Conservation (phyloP, 306 rosid species). For the Acacia melanoxylon region DNA sequence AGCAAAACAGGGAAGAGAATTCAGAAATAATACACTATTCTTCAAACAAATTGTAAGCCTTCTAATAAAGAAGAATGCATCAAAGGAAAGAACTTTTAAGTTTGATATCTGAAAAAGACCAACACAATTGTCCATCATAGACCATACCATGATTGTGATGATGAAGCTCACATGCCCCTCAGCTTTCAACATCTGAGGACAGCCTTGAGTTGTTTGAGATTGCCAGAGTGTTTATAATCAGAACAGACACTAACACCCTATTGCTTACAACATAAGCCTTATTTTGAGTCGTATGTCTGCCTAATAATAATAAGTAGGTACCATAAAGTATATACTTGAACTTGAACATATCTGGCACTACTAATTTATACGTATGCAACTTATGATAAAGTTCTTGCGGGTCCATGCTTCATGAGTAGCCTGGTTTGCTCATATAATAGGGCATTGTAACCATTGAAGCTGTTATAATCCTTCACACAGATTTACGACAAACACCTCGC, state of each 20-base stretch:
- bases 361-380: slow-evolving; percentile 28
- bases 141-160: slow-evolving; percentile 61
- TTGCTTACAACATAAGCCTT: slow-evolving; percentile 51
- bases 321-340: slow-evolving; percentile 28
- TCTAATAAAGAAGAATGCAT: slow-evolving; percentile 28
- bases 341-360: slow-evolving; percentile 28
- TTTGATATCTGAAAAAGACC: slow-evolving; percentile 30
- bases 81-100: slow-evolving; percentile 2
- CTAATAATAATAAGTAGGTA: slow-evolving; percentile 27
- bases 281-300: slow-evolving; percentile 50
- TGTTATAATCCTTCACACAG: slow-evolving; percentile 15
- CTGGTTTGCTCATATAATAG: slow-evolving; percentile 40
- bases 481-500: neutral
- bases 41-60: slow-evolving; percentile 16
- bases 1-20: slow-evolving; percentile 33
- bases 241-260: slow-evolving; percentile 27
- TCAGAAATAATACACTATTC: slow-evolving; percentile 17
- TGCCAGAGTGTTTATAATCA: slow-evolving; percentile 61
- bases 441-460: slow-evolving; percentile 4
- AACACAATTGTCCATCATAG: slow-evolving; percentile 26
- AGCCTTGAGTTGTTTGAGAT: slow-evolving; percentile 37
- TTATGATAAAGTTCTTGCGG: slow-evolving; percentile 34
- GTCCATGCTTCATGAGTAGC: slow-evolving; percentile 38
- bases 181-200: slow-evolving; percentile 41
- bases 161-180: slow-evolving; percentile 52